phyloP scores from a whole-genome alignment of 306 rosid species.

The Cucumis melo region DNA sequence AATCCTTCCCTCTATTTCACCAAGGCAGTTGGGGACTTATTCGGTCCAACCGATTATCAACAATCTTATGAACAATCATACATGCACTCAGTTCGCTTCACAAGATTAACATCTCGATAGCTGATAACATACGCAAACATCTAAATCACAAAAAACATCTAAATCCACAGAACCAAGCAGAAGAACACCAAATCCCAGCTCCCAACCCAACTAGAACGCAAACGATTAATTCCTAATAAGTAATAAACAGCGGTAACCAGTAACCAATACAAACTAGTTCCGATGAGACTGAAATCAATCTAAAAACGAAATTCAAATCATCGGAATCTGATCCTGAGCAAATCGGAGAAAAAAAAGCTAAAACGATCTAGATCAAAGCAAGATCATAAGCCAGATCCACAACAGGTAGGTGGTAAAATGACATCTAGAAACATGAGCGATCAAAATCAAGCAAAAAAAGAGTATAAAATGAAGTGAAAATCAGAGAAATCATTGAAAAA shows the following conservation, averaged over 20 bases:
- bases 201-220: background rate
- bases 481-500: background rate
- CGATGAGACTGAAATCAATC: background rate
- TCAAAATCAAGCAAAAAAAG: background rate
- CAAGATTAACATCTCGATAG: background rate
- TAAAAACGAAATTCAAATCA: background rate
- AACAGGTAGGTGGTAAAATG: background rate
- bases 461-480: background rate
- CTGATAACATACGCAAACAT: background rate
- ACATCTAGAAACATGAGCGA: background rate
- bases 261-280: background rate
- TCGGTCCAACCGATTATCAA: background rate
- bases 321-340: background rate
- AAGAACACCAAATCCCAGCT: background rate
- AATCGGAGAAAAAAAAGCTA: background rate
- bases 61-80: background rate
- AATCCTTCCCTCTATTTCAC: background rate
- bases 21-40: background rate
- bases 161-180: background rate
- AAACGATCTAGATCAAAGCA: background rate
- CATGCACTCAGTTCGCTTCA: background rate
- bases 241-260: background rate
- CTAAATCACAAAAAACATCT: background rate
- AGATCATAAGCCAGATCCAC: background rate
- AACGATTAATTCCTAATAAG: background rate